These are phyloP conservation scores for Sclerotinia trifoliorum DNA, from an alignment of 2,329 filamentous ascomycete species.

Conservation along the genomic window DNA sequence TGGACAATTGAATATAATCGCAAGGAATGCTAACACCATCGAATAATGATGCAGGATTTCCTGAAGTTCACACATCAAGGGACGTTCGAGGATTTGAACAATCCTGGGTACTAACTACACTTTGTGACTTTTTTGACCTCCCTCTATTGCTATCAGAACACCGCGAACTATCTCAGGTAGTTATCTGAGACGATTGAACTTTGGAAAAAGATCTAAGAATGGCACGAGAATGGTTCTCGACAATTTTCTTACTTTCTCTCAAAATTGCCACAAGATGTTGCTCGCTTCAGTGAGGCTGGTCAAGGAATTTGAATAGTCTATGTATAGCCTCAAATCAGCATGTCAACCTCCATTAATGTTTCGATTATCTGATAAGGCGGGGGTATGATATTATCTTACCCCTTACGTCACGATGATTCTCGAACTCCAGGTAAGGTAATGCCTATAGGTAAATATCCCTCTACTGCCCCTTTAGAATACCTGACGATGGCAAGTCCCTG, in stretches of 20 bases:
- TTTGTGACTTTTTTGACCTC: background rate
- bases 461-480: slow-evolving; percentile 32
- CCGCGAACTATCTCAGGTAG: background rate
- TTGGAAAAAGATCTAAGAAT: background rate
- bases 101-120: background rate
- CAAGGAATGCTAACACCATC: slow-evolving; percentile 21
- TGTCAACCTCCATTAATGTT: slow-evolving; percentile 22
- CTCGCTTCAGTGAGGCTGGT: slow-evolving; percentile 24
- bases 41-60: slow-evolving; percentile 1
- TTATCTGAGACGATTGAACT: background rate
- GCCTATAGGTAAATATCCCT: slow-evolving; percentile 31
- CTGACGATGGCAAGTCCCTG: slow-evolving; percentile 27
- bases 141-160: background rate
- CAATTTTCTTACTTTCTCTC: background rate
- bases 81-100: background rate
- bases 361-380: slow-evolving; percentile 20
- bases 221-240: background rate
- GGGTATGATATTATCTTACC: slow-evolving; percentile 23
- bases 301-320: slow-evolving; percentile 22
- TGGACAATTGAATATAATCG: slow-evolving; percentile 10
- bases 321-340: slow-evolving; percentile 20
- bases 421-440: slow-evolving; percentile 35
- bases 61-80: background rate
- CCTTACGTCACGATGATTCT: slow-evolving; percentile 32
- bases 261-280: slow-evolving; percentile 1